Base-by-base conservation (phyloP, 345 rosid genomes). In the Hibiscus tridactylites region DNA sequence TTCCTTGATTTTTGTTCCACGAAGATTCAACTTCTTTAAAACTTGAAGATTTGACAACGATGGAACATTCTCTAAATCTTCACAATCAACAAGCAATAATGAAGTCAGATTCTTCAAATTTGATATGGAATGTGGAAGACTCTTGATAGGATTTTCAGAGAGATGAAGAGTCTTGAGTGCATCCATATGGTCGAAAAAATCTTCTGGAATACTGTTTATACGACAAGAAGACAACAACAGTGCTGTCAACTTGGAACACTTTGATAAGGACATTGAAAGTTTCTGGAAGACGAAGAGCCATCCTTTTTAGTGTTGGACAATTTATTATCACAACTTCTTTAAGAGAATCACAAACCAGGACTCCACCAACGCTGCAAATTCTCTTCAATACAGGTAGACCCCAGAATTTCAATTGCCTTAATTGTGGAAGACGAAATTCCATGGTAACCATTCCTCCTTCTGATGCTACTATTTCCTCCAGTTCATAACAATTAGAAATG, bases 271-370 rank as follows among this genome's bases (percentile, higher is more conserved):
- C 24, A 21, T 21, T 21, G 24, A 21, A 21, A 21, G 24, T n/a
- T n/a, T n/a, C n/a, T n/a, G n/a, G n/a, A n/a, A n/a, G n/a, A n/a
- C n/a, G n/a, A n/a, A n/a, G n/a, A n/a, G n/a, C n/a, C n/a, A n/a
- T n/a, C 68, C 50, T 63, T 19, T 17, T 9, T n/a, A 62, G 2
- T 35, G n/a, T 37, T 5, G 2, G 28, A 33, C 67, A 62, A n/a
- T 3, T 0, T 1, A 0, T 0, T 9, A 63, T 6, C 0, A 0
- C 0, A 31, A 83, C 44, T 3, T 17, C 0, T 9, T 71, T 26
- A 1, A 80, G 62, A 65, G 76, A 70, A 67, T 26, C 42, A 26
- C 75, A 75, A 17, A 24, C 47, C 39, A 61, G 31, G 0, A 39
- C 71, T 71, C 56, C 19, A 15, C 5, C 4, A 0, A 19, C 11